A percentile compares a stretch with the other conserved stretches of the same genome.
These are phyloP conservation scores for Lentinula boryana DNA, from an alignment of 768 basidiomycete species.

Conservation along the genomic window DNA sequence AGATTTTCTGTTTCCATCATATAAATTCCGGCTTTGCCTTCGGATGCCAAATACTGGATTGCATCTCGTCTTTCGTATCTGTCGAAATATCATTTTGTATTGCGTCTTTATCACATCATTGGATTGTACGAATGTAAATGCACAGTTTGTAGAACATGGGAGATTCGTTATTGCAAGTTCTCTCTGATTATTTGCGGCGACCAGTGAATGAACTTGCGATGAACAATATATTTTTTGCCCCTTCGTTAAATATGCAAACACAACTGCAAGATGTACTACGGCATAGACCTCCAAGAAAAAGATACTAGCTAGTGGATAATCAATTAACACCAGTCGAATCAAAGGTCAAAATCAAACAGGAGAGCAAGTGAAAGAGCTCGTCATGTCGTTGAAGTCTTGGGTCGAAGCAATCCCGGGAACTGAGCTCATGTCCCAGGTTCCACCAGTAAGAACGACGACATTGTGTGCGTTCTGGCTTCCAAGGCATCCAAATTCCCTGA, in stretches of 20 bases:
- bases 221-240: too few relatives aligned
- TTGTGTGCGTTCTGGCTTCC: neutral
- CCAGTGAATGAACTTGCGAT: too few relatives aligned
- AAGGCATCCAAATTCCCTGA: neutral
- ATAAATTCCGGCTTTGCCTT: neutral
- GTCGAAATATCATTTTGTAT: too few relatives aligned
- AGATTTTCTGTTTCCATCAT: neutral
- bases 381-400: constrained; percentile 1
- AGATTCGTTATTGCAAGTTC: too few relatives aligned
- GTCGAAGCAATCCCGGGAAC: neutral
- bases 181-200: too few relatives aligned
- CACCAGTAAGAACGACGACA: neutral
- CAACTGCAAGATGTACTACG: too few relatives aligned
- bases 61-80: neutral
- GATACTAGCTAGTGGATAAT: too few relatives aligned
- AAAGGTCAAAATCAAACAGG: neutral
- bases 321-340: too few relatives aligned
- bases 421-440: constrained; percentile 3
- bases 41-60: neutral
- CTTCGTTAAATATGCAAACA: too few relatives aligned
- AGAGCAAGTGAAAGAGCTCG: constrained; percentile 7
- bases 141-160: too few relatives aligned
- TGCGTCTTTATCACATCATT: too few relatives aligned
- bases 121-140: neutral
- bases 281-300: too few relatives aligned